Conservation (phyloP, 768 basidiomycete species). For the Calocybe indica region DNA sequence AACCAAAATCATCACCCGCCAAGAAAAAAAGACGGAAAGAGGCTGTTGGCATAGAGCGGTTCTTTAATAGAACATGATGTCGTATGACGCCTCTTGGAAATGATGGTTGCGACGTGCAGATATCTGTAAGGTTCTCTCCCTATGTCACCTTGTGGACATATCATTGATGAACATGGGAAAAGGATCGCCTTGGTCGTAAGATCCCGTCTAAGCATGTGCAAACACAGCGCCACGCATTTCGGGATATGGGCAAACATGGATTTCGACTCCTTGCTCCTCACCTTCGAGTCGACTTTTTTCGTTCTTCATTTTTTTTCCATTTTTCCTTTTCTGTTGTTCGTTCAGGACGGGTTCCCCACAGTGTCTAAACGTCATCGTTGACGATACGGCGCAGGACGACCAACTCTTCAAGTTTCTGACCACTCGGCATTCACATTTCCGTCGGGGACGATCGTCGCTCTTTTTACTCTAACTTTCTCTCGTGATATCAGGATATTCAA, state of each 20-base stretch:
- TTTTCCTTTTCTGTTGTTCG: constrained; percentile 10
- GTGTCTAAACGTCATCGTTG: constrained; percentile 12
- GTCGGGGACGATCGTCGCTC: constrained; percentile 4
- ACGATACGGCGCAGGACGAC: constrained; percentile 36
- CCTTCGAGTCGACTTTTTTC: constrained; percentile 5
- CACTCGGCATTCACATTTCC: constrained; percentile 9
- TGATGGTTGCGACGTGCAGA: too few relatives aligned
- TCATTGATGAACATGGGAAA: too few relatives aligned
- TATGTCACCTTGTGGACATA: too few relatives aligned
- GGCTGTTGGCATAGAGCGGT: constrained; percentile 12
- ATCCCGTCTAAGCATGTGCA: too few relatives aligned
- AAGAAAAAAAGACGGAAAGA: constrained; percentile 14
- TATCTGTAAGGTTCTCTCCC: too few relatives aligned
- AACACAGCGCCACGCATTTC: too few relatives aligned
- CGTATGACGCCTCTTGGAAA: too few relatives aligned
- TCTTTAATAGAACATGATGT: constrained; percentile 10
- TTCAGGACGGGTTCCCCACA: constrained; percentile 17
- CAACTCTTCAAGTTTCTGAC: constrained; percentile 13
- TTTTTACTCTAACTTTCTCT: constrained; percentile 3
- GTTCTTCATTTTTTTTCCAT: constrained; percentile 8
- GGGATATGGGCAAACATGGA: too few relatives aligned
- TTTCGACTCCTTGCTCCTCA: neutral
- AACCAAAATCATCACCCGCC: constrained; percentile 7
- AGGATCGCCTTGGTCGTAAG: too few relatives aligned
- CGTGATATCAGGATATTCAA: too few relatives aligned